phyloP scores from a whole-genome alignment of 2,329 filamentous ascomycete species.

The Hymenoscyphus repandus region DNA sequence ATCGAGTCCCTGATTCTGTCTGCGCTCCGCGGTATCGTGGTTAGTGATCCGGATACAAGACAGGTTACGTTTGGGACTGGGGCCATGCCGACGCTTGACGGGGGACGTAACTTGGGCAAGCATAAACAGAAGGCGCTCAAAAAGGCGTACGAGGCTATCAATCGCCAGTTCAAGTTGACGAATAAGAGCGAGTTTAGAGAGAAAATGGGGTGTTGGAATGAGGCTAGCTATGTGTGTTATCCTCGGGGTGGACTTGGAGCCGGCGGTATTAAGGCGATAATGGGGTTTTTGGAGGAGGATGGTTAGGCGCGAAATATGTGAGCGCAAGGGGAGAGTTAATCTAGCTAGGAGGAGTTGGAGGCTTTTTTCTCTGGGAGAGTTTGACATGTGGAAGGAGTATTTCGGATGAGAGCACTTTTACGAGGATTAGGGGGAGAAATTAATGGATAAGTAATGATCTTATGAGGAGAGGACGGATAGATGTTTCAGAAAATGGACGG shows the following conservation, averaged over 20 bases:
- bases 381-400: too few relatives aligned
- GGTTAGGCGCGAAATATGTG: too few relatives aligned
- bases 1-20: slow-evolving; percentile 79
- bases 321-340: too few relatives aligned
- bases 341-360: too few relatives aligned
- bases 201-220: slow-evolving; percentile 81
- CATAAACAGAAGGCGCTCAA: slow-evolving; percentile 75
- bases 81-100: slow-evolving; percentile 66
- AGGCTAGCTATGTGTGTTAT: slow-evolving; percentile 86
- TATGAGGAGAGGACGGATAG: too few relatives aligned
- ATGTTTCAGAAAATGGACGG: too few relatives aligned
- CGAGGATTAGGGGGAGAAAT: too few relatives aligned
- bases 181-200: slow-evolving; percentile 85
- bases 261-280: slow-evolving; percentile 74
- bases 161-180: slow-evolving; percentile 74
- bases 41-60: slow-evolving; percentile 52
- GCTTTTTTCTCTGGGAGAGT: too few relatives aligned
- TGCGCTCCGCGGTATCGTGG: slow-evolving; percentile 49
- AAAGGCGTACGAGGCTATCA: slow-evolving; percentile 75
- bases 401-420: too few relatives aligned
- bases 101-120: slow-evolving; percentile 77
- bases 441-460: too few relatives aligned
- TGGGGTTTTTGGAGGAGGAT: slow-evolving; percentile 83
- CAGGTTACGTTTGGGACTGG: slow-evolving; percentile 84
- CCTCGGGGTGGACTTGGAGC: slow-evolving; percentile 80